These are phyloP conservation scores for Arthrobotrys megalospora DNA, from an alignment of 2,329 filamentous ascomycete species.

Conservation along the genomic window DNA sequence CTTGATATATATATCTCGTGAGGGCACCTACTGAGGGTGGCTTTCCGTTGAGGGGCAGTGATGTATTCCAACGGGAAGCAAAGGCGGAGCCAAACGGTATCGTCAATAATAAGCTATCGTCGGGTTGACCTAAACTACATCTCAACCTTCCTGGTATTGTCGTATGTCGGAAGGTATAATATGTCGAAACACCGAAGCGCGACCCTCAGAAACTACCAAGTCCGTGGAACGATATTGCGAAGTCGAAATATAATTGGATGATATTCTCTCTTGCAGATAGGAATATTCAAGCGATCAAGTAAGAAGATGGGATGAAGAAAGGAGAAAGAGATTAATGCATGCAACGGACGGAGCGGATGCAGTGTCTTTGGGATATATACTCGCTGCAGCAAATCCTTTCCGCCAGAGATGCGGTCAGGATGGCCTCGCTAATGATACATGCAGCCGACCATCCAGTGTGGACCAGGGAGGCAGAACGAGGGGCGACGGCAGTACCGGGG, in stretches of 20 bases:
- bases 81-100: constrained; percentile 9
- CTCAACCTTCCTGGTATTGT: constrained; percentile 31
- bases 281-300: constrained; percentile 54
- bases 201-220: constrained; percentile 30
- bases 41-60: not conserved
- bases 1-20: constrained; percentile 16
- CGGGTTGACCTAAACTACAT: constrained; percentile 44
- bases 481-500: constrained; percentile 44
- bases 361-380: constrained; percentile 53
- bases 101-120: constrained; percentile 18
- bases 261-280: constrained; percentile 44
- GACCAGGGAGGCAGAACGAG: constrained; percentile 40
- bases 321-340: constrained; percentile 54
- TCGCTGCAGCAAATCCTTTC: constrained; percentile 48
- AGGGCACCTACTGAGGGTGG: constrained; percentile 28
- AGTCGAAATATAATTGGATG: constrained; percentile 51
- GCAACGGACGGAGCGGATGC: constrained; percentile 48
- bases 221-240: constrained; percentile 28
- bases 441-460: constrained; percentile 59
- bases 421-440: constrained; percentile 59
- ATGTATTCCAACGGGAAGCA: not conserved
- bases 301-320: constrained; percentile 57
- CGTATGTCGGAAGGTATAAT: constrained; percentile 20
- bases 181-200: constrained; percentile 42
- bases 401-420: constrained; percentile 56